These are phyloP conservation scores for Mucor mucedo DNA, from an alignment of 371 early-diverging fungal genomes.

Conservation along the genomic window DNA sequence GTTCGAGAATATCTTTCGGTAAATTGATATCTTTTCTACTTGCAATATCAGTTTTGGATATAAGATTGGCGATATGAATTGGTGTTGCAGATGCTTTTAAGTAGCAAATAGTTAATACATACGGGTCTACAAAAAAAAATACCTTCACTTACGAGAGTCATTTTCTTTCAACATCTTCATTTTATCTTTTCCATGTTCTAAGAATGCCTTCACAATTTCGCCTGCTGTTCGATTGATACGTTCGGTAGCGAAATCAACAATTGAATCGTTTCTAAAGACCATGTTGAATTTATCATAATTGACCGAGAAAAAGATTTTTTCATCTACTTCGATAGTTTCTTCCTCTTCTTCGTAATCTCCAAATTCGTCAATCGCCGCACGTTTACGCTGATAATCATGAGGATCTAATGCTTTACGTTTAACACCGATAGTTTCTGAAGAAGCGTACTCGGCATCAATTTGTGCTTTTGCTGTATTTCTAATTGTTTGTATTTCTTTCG, in stretches of 20 bases:
- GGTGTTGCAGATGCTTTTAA: conserved; percentile 57
- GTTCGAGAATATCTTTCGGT: conserved; percentile 52
- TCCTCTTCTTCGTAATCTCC: conserved; percentile 30
- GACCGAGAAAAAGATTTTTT: conserved; percentile 66
- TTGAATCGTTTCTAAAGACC: conserved; percentile 72
- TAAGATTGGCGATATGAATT: conserved; percentile 58
- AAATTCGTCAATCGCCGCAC: conserved; percentile 35
- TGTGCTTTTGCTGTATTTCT: conserved; percentile 56
- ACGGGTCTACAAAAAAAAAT: background rate
- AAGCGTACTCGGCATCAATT: conserved; percentile 59
- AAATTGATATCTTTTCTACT: conserved; percentile 61
- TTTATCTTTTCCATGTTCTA: conserved; percentile 56
- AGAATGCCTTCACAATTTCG: conserved; percentile 63
- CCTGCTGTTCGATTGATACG: conserved; percentile 75
- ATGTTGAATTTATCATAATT: conserved; percentile 82
- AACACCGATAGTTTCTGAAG: conserved; percentile 63
- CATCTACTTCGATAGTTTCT: conserved; percentile 57
- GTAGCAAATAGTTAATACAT: background rate
- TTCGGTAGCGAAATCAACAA: conserved; percentile 67
- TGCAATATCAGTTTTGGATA: conserved; percentile 53
- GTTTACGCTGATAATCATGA: conserved; percentile 28
- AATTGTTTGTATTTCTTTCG: conserved; percentile 66
- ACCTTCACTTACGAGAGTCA: conserved; percentile 54
- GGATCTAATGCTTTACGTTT: conserved; percentile 59
- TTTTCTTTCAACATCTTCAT: conserved; percentile 56